phyloP scores from a whole-genome alignment of 495 filamentous ascomycete genomes.

The Neurospora sp. region DNA sequence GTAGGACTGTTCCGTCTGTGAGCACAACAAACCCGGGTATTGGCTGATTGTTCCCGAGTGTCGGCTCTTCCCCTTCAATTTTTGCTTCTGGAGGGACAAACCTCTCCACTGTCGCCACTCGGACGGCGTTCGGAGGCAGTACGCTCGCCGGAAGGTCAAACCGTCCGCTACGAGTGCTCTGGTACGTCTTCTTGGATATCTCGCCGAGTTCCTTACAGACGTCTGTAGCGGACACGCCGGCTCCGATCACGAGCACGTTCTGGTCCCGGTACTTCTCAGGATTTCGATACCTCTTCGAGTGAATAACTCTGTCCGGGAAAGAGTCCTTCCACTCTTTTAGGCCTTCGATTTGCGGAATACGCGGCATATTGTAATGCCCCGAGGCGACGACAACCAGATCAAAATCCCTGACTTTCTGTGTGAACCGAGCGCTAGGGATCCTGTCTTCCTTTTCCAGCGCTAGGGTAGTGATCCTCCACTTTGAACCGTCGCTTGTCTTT shows the following conservation, averaged over 20 bases:
- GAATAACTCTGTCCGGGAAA: slow-evolving; percentile 42
- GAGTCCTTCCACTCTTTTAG: slow-evolving; percentile 41
- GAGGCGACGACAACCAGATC: slow-evolving; percentile 48
- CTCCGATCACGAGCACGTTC: slow-evolving; percentile 51
- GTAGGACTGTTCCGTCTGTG: slow-evolving; percentile 30
- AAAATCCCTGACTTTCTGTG: slow-evolving; percentile 29
- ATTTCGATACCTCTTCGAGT: slow-evolving; percentile 52
- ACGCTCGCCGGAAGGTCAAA: slow-evolving; percentile 43
- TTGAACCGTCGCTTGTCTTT: slow-evolving; percentile 28
- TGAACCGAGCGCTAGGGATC: not conserved
- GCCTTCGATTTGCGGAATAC: slow-evolving; percentile 45
- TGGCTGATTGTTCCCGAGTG: not conserved
- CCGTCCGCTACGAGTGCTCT: slow-evolving; percentile 46
- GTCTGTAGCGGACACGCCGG: slow-evolving; percentile 49
- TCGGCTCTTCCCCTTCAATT: slow-evolving; percentile 4
- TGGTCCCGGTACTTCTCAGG: slow-evolving; percentile 34
- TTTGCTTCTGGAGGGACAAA: slow-evolving; percentile 12
- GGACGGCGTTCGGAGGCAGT: slow-evolving; percentile 37
- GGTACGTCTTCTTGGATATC: slow-evolving; percentile 42
- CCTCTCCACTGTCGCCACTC: slow-evolving; percentile 41
- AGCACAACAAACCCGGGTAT: slow-evolving; percentile 20
- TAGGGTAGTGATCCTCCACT: slow-evolving; percentile 42
- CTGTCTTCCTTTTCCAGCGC: slow-evolving; percentile 22
- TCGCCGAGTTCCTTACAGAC: slow-evolving; percentile 47
- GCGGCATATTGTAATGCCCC: slow-evolving; percentile 50